Evolutionary conservation across 2,329 filamentous ascomycete genomes (phyloP), one percentile per base, ranked within the genome.

Genomic region (Aureobasidium sp.): DNA sequence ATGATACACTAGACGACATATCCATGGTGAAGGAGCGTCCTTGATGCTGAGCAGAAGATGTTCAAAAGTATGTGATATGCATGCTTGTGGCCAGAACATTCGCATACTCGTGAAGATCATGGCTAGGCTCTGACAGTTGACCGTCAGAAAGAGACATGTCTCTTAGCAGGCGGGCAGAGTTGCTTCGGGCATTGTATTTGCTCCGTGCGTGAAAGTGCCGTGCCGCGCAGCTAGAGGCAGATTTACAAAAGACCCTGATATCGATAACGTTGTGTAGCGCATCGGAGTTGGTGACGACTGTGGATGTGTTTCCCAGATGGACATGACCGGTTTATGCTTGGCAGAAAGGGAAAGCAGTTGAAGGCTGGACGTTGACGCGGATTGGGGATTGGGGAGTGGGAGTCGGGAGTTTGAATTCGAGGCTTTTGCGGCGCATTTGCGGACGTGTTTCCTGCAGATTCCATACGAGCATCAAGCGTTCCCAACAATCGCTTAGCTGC

Each of bases 121-220:
- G 45, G 34, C 57, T 27, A 59, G 44, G 34, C 44, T 49, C 16
- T 41, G 45, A 34, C 57, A 50, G 57, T 50, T 49, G 45, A 4
- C 45, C 45, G 57, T 59, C 57, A 59, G 21, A 49, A 41, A 50
- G 57, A 59, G 44, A 59, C 57, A 59, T 59, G 57, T 59, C 57
- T 59, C 57, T 59, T 37, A 50, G 16, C 45, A 27, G 16, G 45
- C 57, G 36, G 57, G 29, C 45, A 59, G n/a, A 49, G 14, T 50
- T 50, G 36, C 57, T 59, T 16, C 30, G 27, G 13, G 54, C 11
- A 13, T 14, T 32, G 42, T 25, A n/a, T 21, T 14, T 27, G 25
- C 14, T 32, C 36, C 25, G 45, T 27, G 30, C 45, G 27, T 11
- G 42, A 32, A 41, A 50, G 44, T 59, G 57, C 57, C 57, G 57